phyloP scores from a whole-genome alignment of 1,139 yeast genomes.

The Hanseniaspora uvarum region DNA sequence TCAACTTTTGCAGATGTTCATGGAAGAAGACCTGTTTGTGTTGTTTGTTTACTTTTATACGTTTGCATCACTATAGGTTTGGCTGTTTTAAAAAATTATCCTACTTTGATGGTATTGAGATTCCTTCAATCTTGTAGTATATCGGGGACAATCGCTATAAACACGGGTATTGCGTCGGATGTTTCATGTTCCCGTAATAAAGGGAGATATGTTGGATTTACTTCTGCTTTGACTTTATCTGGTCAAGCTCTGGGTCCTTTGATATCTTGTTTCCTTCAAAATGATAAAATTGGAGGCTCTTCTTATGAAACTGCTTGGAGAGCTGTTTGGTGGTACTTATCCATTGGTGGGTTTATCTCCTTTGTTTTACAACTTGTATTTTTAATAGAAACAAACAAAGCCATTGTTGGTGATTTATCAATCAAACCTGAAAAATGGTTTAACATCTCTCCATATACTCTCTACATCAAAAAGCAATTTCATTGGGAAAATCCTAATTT shows the following conservation, averaged over 20 bases:
- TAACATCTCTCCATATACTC: conserved; percentile 37
- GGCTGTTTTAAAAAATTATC: conserved; percentile 46
- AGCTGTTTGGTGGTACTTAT: conserved; percentile 64
- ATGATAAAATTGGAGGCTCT: conserved; percentile 34
- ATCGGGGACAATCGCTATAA: conserved; percentile 58
- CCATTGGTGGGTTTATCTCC: conserved; percentile 44
- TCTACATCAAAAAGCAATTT: conserved; percentile 18
- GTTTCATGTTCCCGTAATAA: conserved; percentile 51
- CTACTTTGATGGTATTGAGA: conserved; percentile 46
- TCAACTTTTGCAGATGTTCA: conserved; percentile 53
- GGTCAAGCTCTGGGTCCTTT: conserved; percentile 73
- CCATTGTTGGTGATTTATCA: conserved; percentile 59
- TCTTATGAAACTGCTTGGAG: conserved; percentile 42
- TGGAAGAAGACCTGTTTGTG: conserved; percentile 60
- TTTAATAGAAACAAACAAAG: conserved; percentile 64
- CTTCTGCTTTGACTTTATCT: conserved; percentile 50
- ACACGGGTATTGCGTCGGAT: conserved; percentile 61
- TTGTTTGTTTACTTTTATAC: conserved; percentile 45
- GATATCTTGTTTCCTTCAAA: conserved; percentile 48
- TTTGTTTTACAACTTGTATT: conserved; percentile 27
- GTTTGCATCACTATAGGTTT: conserved; percentile 51
- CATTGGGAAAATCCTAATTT: conserved; percentile 26
- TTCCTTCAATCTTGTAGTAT: conserved; percentile 62
- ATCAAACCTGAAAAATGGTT: conserved; percentile 37
- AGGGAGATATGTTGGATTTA: conserved; percentile 54